phyloP scores from a whole-genome alignment of 2,329 filamentous ascomycete species.

The Cytospora piceicola region DNA sequence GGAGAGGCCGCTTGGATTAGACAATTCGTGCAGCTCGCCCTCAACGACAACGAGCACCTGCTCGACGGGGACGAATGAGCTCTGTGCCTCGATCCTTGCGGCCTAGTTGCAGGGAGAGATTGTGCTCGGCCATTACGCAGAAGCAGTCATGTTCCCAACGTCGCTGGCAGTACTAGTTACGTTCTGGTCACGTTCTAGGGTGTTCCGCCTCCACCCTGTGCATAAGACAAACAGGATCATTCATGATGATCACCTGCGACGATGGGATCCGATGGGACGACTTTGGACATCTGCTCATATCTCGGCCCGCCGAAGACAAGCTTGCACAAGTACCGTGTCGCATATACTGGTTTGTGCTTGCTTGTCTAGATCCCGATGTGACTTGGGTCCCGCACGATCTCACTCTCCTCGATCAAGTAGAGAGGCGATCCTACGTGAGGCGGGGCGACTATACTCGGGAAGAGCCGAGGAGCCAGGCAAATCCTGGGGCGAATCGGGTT shows the following conservation, averaged over 20 bases:
- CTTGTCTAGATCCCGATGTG: background rate
- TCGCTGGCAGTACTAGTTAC: background rate
- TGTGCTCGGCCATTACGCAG: background rate
- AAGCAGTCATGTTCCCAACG: background rate
- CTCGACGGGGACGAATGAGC: constrained; percentile 47
- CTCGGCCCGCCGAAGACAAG: background rate
- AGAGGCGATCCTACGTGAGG: constrained; percentile 2
- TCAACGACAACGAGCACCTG: constrained; percentile 56
- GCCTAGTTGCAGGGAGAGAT: background rate
- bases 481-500: background rate
- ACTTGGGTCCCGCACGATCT: background rate
- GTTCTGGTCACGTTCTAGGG: background rate
- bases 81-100: background rate
- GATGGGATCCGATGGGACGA: background rate
- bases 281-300: background rate
- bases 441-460: constrained; percentile 2
- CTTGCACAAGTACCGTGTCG: background rate
- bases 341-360: background rate
- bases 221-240: background rate
- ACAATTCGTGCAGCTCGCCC: constrained; percentile 57
- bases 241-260: background rate
- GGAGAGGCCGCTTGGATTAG: constrained; percentile 57
- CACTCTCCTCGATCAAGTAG: background rate
- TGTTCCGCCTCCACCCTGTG: background rate
- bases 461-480: background rate